These are phyloP conservation scores for Aspergillus sp. DNA, from an alignment of 2,329 filamentous ascomycete species.

Conservation along the genomic window DNA sequence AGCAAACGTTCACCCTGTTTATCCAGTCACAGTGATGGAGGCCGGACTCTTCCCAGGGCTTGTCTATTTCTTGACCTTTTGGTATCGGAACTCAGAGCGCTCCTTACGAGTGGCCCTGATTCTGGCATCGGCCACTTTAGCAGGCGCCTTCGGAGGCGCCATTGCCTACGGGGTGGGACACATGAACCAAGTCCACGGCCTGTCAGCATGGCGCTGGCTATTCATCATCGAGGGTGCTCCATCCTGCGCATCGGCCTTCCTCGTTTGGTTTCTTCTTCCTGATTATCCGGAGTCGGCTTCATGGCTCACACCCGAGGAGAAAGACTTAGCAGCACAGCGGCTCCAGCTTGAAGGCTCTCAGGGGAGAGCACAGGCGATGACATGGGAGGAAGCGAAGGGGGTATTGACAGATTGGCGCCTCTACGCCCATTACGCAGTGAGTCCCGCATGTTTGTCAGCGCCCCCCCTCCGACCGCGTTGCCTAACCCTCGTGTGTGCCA, in stretches of 20 bases:
- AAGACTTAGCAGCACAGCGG: slow-evolving; percentile 41
- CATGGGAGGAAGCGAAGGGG: slow-evolving; percentile 47
- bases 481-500: slow-evolving; percentile 17
- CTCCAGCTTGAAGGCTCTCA: slow-evolving; percentile 44
- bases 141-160: slow-evolving; percentile 54
- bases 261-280: slow-evolving; percentile 49
- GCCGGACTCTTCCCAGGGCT: slow-evolving; percentile 52
- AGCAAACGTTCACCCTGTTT: background rate
- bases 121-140: slow-evolving; percentile 56
- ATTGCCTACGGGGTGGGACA: slow-evolving; percentile 54
- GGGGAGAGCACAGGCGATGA: slow-evolving; percentile 42
- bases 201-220: slow-evolving; percentile 49
- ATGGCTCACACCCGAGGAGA: slow-evolving; percentile 49
- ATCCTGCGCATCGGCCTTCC: slow-evolving; percentile 35
- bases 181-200: slow-evolving; percentile 29
- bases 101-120: slow-evolving; percentile 59
- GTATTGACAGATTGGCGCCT: slow-evolving; percentile 52
- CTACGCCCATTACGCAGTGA: slow-evolving; percentile 54
- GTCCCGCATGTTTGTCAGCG: slow-evolving; percentile 8
- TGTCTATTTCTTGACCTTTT: slow-evolving; percentile 52
- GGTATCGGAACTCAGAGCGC: slow-evolving; percentile 57
- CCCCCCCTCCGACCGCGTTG: background rate
- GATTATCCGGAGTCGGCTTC: slow-evolving; percentile 51
- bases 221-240: slow-evolving; percentile 48
- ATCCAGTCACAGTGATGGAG: slow-evolving; percentile 40